Evolutionary conservation across 352 stramenopile species (phyloP).

Genomic region (Globisporangium paroecandrum): DNA sequence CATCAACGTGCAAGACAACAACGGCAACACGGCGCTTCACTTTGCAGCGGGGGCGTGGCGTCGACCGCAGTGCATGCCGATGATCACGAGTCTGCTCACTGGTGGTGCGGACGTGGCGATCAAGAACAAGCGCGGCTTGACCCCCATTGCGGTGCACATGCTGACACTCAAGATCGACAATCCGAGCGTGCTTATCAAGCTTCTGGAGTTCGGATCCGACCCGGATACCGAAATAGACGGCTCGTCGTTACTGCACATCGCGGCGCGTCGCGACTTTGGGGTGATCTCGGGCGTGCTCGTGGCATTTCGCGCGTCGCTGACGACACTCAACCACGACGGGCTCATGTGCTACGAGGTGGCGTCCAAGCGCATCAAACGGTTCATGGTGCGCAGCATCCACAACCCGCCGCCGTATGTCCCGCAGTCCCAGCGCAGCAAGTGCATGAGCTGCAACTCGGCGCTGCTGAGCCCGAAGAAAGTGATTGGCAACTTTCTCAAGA

Average conservation of each 20-base stretch:
- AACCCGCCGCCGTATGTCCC: slow-evolving; percentile 44
- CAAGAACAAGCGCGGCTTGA: slow-evolving; percentile 63
- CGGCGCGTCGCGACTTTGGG: slow-evolving; percentile 45
- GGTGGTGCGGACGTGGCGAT: slow-evolving; percentile 49
- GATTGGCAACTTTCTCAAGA: slow-evolving; percentile 60
- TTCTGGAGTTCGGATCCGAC: slow-evolving; percentile 58
- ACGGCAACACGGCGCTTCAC: slow-evolving; percentile 80
- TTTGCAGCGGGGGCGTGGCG: slow-evolving; percentile 69
- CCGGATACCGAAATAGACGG: slow-evolving; percentile 63
- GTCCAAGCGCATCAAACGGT: slow-evolving; percentile 50
- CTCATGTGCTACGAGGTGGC: slow-evolving; percentile 83
- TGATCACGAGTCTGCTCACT: slow-evolving; percentile 44
- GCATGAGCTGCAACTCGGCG: slow-evolving; percentile 66
- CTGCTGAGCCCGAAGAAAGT: slow-evolving; percentile 46
- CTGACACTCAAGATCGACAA: slow-evolving; percentile 79
- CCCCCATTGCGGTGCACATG: slow-evolving; percentile 72
- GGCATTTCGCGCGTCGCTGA: slow-evolving; percentile 57
- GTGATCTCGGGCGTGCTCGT: slow-evolving; percentile 56
- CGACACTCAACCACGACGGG: slow-evolving; percentile 56
- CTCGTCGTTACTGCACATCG: slow-evolving; percentile 60
- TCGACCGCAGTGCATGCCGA: slow-evolving; percentile 36
- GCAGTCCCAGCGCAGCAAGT: slow-evolving; percentile 53
- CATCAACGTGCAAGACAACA: slow-evolving; percentile 66
- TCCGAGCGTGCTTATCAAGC: slow-evolving; percentile 52
- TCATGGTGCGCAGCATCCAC: slow-evolving; percentile 67